Conservation (phyloP, 208 protist genomes). For the Phytomonas francai region DNA sequence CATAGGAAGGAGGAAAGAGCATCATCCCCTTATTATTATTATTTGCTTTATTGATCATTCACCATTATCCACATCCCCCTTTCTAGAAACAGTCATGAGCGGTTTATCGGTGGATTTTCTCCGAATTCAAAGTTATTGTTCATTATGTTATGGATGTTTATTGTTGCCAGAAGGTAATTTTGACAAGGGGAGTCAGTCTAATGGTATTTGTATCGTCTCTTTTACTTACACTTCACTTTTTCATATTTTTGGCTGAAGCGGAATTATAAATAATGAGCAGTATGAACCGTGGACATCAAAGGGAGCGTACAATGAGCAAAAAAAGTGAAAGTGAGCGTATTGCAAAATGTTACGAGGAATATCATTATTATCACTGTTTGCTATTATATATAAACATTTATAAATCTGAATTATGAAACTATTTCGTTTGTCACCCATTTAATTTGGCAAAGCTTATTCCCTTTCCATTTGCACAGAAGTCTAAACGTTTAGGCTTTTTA, state of each 20-base stretch:
- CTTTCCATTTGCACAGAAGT: background rate
- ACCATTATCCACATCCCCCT: background rate
- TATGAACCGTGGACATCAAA: background rate
- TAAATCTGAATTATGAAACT: background rate
- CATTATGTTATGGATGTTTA: background rate
- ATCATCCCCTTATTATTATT: background rate
- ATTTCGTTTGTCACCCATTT: background rate
- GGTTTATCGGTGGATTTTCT: background rate
- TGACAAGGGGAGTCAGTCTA: background rate
- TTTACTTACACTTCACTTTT: background rate
- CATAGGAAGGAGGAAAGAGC: background rate
- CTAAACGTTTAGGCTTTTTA: background rate
- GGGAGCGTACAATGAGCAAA: background rate
- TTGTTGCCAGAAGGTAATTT: background rate
- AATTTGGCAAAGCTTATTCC: background rate
- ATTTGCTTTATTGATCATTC: background rate
- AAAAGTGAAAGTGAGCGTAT: constrained; percentile 7
- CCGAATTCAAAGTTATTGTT: background rate
- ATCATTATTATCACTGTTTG: constrained; percentile 8
- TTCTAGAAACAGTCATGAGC: background rate
- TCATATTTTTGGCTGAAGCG: constrained; percentile 11
- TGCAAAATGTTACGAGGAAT: constrained; percentile 5
- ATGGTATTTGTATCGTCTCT: background rate
- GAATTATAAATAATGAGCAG: background rate
- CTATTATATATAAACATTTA: background rate